Base-by-base conservation (phyloP, 306 rosid species). In the Casuarina glauca region DNA sequence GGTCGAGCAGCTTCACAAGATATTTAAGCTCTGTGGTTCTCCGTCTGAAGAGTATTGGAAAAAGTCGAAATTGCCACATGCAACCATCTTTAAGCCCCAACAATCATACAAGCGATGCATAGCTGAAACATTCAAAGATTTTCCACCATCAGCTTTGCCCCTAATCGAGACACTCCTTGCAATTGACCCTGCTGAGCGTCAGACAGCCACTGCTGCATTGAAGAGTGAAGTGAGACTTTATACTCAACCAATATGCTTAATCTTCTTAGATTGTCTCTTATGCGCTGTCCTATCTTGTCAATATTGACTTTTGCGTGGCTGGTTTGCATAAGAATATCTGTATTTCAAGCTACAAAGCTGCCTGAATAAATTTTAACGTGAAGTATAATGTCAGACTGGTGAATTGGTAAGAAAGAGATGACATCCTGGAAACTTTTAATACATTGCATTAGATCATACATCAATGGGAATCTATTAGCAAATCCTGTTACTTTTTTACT, bases 1-100 rank as follows among this genome's bases (percentile, higher is more conserved):
- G 97, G 98, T 93, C 70, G 98, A 93, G 82, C 98, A 93, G 79
- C 91, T 93, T 13, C 98, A 93, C 82, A 91, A 93, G 92, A 93
- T 93, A 85, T 93, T 93, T 83, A 93, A 93, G 91, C 81, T 93
- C 77, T 93, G 98, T 45, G 98, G 98, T 74, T 91, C 97, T 82
- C 98, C 98, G 80, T 84, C 95, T 39, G 98, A 93, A 35, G 97
- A 91, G 45, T 93, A 91, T 80, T 93, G 98, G 98, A 93, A 82
- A 80, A 93, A 86, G 76, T 90, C 93, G 26, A 93, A 87, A 87
- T 78, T 93, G 81, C 98, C 98, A 0, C 98, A 93, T 73, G 98
- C 95, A 67, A 91, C 98, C 58, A 88, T 93, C 60, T 93, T 93
- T 81, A 93, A 91, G 85, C 98, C 98, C 16, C 92, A 85, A 70